phyloP scores from a whole-genome alignment of 2,329 filamentous ascomycete species.

The Aphanocladium album region DNA sequence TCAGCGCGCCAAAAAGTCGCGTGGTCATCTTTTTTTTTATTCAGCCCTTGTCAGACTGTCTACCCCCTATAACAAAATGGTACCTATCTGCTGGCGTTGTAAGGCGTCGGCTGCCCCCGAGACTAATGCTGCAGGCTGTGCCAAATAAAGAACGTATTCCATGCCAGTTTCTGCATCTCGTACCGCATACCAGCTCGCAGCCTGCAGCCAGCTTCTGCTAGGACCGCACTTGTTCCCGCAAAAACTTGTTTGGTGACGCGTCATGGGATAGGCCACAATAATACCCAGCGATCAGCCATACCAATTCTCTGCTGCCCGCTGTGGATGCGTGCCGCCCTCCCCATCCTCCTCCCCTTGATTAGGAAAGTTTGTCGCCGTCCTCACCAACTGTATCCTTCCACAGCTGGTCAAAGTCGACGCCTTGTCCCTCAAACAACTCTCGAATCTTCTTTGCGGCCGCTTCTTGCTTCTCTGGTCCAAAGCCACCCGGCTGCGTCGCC shows the following conservation, averaged over 20 bases:
- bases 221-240: neutral
- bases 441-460: slow-evolving; percentile 69
- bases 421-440: slow-evolving; percentile 66
- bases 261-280: neutral
- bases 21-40: neutral
- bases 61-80: neutral
- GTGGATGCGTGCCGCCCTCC: neutral
- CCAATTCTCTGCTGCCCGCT: neutral
- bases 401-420: slow-evolving; percentile 77
- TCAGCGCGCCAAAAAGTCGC: neutral
- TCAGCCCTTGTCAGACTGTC: neutral
- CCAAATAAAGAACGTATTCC: neutral
- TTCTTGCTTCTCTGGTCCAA: slow-evolving; percentile 68
- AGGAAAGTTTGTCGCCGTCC: slow-evolving; percentile 10
- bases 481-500: slow-evolving; percentile 71
- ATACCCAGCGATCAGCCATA: neutral
- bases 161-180: neutral
- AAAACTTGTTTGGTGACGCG: neutral
- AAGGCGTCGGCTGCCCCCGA: neutral
- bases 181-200: neutral
- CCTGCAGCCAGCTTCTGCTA: neutral
- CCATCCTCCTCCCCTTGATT: neutral
- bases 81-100: neutral
- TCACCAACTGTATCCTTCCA: slow-evolving; percentile 60
- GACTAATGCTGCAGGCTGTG: neutral